Conservation (phyloP, 2,329 filamentous ascomycete genomes). For the Microdochium paspali region DNA sequence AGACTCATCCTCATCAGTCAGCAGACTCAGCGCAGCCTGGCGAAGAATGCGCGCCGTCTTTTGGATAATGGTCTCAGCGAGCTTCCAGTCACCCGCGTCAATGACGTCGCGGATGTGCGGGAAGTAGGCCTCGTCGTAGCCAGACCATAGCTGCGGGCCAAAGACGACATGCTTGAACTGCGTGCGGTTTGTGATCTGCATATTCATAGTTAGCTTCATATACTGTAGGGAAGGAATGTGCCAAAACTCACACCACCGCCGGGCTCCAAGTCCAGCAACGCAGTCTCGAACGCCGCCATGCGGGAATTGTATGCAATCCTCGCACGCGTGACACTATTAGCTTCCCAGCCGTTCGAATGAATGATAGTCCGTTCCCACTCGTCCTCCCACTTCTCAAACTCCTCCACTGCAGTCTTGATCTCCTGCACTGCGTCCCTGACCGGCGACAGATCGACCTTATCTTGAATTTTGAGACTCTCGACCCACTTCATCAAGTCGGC, state of each 20-base stretch:
- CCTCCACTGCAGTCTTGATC: constrained; percentile 48
- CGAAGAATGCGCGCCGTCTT: constrained; percentile 62
- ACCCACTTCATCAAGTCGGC: constrained; percentile 58
- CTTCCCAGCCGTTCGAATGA: constrained; percentile 67
- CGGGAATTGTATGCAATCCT: constrained; percentile 70
- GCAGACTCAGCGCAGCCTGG: constrained; percentile 35
- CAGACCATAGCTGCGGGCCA: constrained; percentile 71
- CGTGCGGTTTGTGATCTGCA: constrained; percentile 69
- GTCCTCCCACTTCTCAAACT: constrained; percentile 69
- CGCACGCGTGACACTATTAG: constrained; percentile 52
- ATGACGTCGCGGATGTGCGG: constrained; percentile 80
- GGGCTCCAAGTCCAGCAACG: constrained; percentile 66
- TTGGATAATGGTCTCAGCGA: constrained; percentile 58
- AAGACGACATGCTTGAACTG: constrained; percentile 94
- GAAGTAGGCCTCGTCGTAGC: constrained; percentile 59
- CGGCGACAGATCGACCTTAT: constrained; percentile 40
- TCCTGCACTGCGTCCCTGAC: constrained; percentile 54
- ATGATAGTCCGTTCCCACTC: constrained; percentile 68
- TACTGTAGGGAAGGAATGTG: neutral
- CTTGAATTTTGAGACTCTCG: constrained; percentile 30
- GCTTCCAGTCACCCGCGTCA: constrained; percentile 58
- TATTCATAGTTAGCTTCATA: neutral
- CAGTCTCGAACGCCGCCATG: constrained; percentile 73
- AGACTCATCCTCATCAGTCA: neutral
- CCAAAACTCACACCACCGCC: constrained; percentile 69